Percentiles rank a stretch among this genome's conserved stretches.
phyloP scores from a whole-genome alignment of 2,329 filamentous ascomycete genomes.

The Fusarium camptoceras region DNA sequence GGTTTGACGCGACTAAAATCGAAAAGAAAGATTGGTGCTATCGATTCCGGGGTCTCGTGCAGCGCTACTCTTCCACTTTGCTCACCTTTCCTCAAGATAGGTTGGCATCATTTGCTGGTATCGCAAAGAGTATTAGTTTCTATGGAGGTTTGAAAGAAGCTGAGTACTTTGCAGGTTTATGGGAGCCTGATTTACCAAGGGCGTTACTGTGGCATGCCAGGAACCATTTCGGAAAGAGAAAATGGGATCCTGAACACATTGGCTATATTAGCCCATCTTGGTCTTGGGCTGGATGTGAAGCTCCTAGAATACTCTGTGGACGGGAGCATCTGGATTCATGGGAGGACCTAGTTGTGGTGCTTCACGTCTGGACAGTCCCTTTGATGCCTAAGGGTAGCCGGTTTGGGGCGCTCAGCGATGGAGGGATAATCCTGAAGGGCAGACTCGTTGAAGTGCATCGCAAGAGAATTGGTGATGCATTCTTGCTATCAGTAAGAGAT shows the following conservation, averaged over 20 bases:
- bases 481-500: background rate
- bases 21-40: background rate
- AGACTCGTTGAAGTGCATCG: background rate
- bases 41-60: background rate
- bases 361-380: background rate
- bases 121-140: background rate
- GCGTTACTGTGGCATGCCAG: background rate
- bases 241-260: background rate
- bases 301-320: background rate
- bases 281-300: background rate
- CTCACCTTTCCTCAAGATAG: background rate
- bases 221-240: background rate
- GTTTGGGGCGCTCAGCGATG: background rate
- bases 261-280: background rate
- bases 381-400: fast-evolving
- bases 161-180: background rate
- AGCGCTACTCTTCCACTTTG: background rate
- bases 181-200: background rate
- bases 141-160: background rate
- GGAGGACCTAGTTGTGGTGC: background rate
- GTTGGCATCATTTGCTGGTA: background rate
- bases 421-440: background rate
- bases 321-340: background rate
- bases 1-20: background rate
- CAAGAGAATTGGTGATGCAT: background rate